These are phyloP conservation scores for Exserohilum rostratum DNA, from an alignment of 2,329 filamentous ascomycete species.

Conservation along the genomic window DNA sequence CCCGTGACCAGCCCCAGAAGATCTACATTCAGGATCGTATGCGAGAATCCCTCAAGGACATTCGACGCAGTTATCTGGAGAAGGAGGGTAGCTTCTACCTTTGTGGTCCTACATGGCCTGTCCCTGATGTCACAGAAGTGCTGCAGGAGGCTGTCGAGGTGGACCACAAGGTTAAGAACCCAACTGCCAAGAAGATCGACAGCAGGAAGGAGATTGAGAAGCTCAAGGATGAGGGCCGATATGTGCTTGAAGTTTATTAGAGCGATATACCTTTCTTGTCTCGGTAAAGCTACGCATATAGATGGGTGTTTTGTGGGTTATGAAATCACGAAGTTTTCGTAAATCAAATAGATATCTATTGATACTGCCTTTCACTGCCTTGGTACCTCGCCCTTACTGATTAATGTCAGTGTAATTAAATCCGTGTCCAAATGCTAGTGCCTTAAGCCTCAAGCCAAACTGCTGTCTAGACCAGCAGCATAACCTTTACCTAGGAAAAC, in stretches of 20 bases:
- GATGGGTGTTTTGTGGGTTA: background rate
- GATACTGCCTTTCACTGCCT: no score
- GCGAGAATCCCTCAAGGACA: conserved; percentile 82
- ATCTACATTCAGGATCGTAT: conserved; percentile 99
- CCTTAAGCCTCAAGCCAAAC: no score
- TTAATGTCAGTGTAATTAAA: no score
- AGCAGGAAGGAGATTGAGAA: conserved; percentile 91
- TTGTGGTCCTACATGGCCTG: conserved; percentile 97
- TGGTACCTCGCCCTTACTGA: no score
- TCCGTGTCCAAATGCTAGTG: no score
- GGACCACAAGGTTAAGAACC: conserved; percentile 68
- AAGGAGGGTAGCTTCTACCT: conserved; percentile 95
- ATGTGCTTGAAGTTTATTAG: conserved; percentile 97
- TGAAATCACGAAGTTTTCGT: no score
- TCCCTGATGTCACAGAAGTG: conserved; percentile 93
- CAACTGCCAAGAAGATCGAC: conserved; percentile 74
- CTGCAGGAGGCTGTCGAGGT: conserved; percentile 87
- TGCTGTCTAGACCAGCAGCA: no score
- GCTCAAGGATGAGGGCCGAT: conserved; percentile 91
- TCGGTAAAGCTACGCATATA: background rate
- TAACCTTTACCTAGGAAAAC: no score
- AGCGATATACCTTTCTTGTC: background rate
- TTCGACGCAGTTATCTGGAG: conserved; percentile 83
- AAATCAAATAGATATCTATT: no score
- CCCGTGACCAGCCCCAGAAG: conserved; percentile 95